Evolutionary conservation across 768 basidiomycete species (phyloP).

Genomic region (Panaeolus cyanescens): DNA sequence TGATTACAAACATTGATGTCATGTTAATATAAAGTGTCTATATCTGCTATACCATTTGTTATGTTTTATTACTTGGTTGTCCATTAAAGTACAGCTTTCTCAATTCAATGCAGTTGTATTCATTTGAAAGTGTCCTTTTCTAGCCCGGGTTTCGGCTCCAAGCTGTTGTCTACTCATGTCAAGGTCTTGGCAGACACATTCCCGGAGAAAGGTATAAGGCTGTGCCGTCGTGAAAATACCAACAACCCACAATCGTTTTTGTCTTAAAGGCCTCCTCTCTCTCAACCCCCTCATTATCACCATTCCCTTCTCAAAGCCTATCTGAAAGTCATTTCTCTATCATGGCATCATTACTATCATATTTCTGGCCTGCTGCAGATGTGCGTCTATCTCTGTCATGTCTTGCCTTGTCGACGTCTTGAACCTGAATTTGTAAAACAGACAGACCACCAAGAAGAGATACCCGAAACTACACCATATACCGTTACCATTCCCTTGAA

Average conservation of each 20-base stretch:
- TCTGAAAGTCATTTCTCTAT: no score
- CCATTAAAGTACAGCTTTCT: no score
- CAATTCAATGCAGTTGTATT: no score
- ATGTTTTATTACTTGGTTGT: no score
- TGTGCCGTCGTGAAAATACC: not conserved
- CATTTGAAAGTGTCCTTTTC: no score
- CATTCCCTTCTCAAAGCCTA: not conserved
- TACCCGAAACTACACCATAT: not conserved
- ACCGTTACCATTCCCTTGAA: not conserved
- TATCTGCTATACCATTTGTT: no score
- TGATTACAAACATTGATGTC: not conserved
- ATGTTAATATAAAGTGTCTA: no score
- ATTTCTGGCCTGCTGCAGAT: not conserved
- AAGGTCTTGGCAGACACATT: not conserved
- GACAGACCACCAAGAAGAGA: no score
- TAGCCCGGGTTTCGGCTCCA: no score
- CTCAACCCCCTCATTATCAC: not conserved
- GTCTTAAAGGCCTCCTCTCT: not conserved
- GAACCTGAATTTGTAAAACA: no score
- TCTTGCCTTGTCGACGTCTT: not conserved
- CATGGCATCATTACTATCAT: no score
- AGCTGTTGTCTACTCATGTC: no score
- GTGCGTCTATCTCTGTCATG: not conserved
- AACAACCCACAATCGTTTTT: not conserved
- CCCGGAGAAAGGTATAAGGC: not conserved